Base-by-base conservation (phyloP, 805 yeast species). In the Teunomyces lycoperdinae region DNA sequence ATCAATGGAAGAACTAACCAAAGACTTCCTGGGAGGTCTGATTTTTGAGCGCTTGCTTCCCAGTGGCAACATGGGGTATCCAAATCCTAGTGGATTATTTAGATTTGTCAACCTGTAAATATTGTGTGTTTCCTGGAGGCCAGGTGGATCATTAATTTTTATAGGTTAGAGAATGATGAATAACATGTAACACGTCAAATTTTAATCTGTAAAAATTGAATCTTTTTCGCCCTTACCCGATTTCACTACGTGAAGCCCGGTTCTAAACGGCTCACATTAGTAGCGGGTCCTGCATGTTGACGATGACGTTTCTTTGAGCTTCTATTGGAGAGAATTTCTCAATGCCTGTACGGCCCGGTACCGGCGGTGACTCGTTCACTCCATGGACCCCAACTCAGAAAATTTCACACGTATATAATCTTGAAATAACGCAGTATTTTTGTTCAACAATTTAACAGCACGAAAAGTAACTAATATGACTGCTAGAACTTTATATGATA, bases 401-500 rank as follows among this genome's bases (percentile, higher is more conserved):
- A 44, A 26, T 44, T 35, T n/a, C 32, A 14, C 45, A 11, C 11
- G n/a, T 31, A 26, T 16, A 31, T 24, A 28, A 31, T 11, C 30
- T 9, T 3, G n/a, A 8, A 8, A 20, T 30, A 9, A 11, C 38
- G 3, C 29, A 27, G 17, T 17, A 16, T 14, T 13, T 32, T 32
- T n/a, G n/a, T 30, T 30, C 24, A 20, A 20, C 24, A 20, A 32
- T 13, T 32, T n/a, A 11, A 13, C 9, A 32, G 13, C 27, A 34
- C 41, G 13, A 17, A 24, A 17, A 30, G 3, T 26, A 14, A n/a
- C 34, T 20, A 49, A 9, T n/a, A 49, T 49, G 52, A 34, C 46
- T 35, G 17, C 52, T 9, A 40, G 30, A 44, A 94, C 99, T 41
- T 78, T 94, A 51, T 94, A 94, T 71, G 99, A 94, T 71, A 94